A percentile compares a stretch with the other conserved stretches of the same genome.
Evolutionary conservation across 2,329 filamentous ascomycete genomes (phyloP).

Genomic region (Trichoderma koningiopsis): DNA sequence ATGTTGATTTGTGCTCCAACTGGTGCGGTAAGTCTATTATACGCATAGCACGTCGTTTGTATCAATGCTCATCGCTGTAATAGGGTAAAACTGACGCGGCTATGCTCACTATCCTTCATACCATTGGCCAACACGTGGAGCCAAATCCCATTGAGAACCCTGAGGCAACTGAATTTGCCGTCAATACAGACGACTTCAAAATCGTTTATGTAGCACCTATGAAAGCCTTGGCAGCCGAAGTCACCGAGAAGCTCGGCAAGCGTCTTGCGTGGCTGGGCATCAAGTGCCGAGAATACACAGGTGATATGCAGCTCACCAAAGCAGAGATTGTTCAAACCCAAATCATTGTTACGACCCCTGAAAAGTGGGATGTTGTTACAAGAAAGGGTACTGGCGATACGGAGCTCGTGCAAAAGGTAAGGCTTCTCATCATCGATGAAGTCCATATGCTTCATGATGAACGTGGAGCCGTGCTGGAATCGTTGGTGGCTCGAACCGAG

Average conservation of each 20-base stretch:
- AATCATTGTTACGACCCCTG: constrained; percentile 96
- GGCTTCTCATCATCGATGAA: constrained; percentile 95
- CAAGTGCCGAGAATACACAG: constrained; percentile 89
- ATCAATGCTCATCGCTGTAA: constrained; percentile 21
- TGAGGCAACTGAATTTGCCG: constrained; percentile 74
- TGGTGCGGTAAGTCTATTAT: constrained; percentile 66
- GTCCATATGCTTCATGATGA: constrained; percentile 99
- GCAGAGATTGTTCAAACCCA: constrained; percentile 94
- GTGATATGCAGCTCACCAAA: constrained; percentile 98
- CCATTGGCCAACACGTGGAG: constrained; percentile 79
- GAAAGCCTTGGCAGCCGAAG: constrained; percentile 96
- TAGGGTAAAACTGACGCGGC: constrained; percentile 96
- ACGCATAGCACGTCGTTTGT: neutral
- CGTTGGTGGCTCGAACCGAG: constrained; percentile 90
- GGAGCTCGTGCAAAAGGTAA: constrained; percentile 95
- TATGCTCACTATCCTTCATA: constrained; percentile 93
- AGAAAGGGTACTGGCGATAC: constrained; percentile 96
- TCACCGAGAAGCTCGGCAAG: constrained; percentile 91
- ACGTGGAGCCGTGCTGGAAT: constrained; percentile 92
- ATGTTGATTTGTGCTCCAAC: constrained; percentile 99
- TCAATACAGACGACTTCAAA: constrained; percentile 89
- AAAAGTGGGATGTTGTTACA: constrained; percentile 99
- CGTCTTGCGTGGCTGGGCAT: constrained; percentile 92
- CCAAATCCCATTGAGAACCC: constrained; percentile 79
- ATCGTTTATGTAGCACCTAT: constrained; percentile 98